A percentile compares a stretch with the other conserved stretches of the same genome.
These are phyloP conservation scores for Sporothrix schenckii DNA, from an alignment of 2,329 filamentous ascomycete species.

Conservation along the genomic window DNA sequence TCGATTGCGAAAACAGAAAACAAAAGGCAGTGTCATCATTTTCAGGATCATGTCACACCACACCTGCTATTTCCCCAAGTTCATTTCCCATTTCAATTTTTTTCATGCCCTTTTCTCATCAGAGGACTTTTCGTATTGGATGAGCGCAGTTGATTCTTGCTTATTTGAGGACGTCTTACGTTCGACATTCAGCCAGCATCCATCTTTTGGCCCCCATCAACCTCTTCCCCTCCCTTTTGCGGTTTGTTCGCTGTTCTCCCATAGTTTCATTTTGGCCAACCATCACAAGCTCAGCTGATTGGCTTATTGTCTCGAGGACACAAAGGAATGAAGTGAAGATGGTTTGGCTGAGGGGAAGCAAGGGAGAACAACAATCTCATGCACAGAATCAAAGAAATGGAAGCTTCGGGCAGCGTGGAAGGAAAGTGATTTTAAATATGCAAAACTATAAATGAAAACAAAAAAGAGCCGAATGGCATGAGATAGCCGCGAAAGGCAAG, in stretches of 20 bases:
- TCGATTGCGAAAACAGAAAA: neutral
- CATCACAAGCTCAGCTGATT: neutral
- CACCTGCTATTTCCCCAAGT: neutral
- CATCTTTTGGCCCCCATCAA: slow-evolving; percentile 16
- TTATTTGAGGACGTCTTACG: no score
- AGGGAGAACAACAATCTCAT: neutral
- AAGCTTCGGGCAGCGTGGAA: neutral
- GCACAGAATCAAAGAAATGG: neutral
- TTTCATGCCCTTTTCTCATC: neutral
- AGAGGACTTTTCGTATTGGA: neutral
- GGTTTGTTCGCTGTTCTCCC: neutral
- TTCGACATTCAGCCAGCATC: neutral
- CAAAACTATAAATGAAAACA: neutral
- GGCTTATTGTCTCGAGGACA: neutral
- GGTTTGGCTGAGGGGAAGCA: neutral
- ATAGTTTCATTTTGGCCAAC: neutral
- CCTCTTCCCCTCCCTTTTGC: neutral
- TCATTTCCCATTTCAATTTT: neutral
- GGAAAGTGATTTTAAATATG: neutral
- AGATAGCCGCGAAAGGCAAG: neutral
- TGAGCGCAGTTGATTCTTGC: neutral
- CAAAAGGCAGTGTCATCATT: slow-evolving; percentile 23
- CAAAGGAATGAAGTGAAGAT: neutral
- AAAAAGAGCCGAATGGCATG: neutral
- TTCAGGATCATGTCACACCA: neutral